phyloP scores from a whole-genome alignment of 1,284 basidiomycete species.

The Moniliophthora roreri region DNA sequence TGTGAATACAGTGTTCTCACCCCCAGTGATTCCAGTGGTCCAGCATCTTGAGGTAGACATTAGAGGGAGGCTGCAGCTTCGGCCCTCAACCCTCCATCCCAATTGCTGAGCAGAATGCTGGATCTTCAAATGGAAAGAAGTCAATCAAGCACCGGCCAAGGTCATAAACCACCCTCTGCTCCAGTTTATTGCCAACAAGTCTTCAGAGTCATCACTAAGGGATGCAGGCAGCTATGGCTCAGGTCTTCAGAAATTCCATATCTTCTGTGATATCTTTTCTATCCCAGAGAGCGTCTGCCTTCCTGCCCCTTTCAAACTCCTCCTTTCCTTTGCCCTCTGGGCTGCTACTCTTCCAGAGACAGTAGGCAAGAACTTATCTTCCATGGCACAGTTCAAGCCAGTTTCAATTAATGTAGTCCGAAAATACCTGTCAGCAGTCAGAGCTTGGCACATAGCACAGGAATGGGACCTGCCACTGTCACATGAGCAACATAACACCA shows the following conservation, averaged over 20 bases:
- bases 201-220: slow-evolving; percentile 14
- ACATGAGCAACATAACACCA: slow-evolving; percentile 16
- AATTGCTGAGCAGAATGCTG: slow-evolving; percentile 23
- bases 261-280: slow-evolving; percentile 28
- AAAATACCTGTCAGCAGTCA: slow-evolving; percentile 26
- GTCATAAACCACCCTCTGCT: slow-evolving; percentile 21
- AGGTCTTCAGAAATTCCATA: slow-evolving; percentile 26
- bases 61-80: slow-evolving; percentile 3
- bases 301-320: not conserved
- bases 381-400: slow-evolving; percentile 21
- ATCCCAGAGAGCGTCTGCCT: slow-evolving; percentile 15
- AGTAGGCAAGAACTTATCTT: not conserved
- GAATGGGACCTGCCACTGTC: slow-evolving; percentile 25
- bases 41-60: not conserved
- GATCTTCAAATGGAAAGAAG: slow-evolving; percentile 31
- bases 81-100: slow-evolving; percentile 24
- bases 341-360: slow-evolving; percentile 14
- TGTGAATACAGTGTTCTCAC: slow-evolving; percentile 16
- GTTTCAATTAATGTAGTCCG: slow-evolving; percentile 17
- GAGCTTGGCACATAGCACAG: slow-evolving; percentile 30
- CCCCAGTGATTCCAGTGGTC: slow-evolving; percentile 1
- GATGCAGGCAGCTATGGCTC: slow-evolving; percentile 21
- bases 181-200: not conserved
- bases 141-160: slow-evolving; percentile 22
- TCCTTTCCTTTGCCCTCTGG: slow-evolving; percentile 5